Evolutionary conservation across 2,329 filamentous ascomycete species (phyloP).

Genomic region (Chaetomiaceae sp.): DNA sequence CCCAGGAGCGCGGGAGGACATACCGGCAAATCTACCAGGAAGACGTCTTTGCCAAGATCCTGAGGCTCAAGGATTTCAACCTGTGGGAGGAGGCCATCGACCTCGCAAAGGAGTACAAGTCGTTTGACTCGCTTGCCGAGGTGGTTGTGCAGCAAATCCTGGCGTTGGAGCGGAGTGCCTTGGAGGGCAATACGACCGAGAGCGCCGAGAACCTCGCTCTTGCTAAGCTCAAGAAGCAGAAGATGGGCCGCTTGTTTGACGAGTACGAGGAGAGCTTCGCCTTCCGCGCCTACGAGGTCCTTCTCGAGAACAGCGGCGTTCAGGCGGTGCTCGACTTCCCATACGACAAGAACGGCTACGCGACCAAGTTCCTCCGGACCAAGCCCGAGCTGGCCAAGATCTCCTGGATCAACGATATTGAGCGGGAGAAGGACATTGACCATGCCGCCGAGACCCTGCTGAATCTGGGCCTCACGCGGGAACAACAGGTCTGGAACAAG

Average conservation of each 20-base stretch:
- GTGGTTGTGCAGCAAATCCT: conserved; percentile 53
- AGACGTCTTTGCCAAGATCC: conserved; percentile 48
- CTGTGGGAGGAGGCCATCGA: conserved; percentile 56
- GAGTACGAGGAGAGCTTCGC: conserved; percentile 63
- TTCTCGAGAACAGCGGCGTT: conserved; percentile 64
- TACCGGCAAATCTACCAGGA: conserved; percentile 45
- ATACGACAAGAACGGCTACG: conserved; percentile 61
- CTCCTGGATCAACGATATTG: conserved; percentile 92
- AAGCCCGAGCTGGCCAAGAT: conserved; percentile 70
- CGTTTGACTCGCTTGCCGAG: conserved; percentile 52
- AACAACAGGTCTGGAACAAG: conserved; percentile 84
- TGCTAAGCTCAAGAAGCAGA: conserved; percentile 44
- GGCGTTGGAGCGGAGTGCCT: conserved; percentile 34
- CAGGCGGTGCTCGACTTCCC: conserved; percentile 67
- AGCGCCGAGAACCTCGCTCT: conserved; percentile 39
- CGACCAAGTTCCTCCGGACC: conserved; percentile 74
- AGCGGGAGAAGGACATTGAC: conserved; percentile 68
- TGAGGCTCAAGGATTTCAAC: conserved; percentile 49
- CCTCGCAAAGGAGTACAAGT: conserved; percentile 55
- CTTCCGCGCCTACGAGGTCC: conserved; percentile 73
- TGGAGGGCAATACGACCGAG: conserved; percentile 33
- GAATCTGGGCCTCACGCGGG: conserved; percentile 63
- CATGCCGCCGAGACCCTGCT: conserved; percentile 69
- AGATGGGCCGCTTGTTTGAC: conserved; percentile 53
- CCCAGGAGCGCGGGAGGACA: conserved; percentile 40